Conservation (phyloP, 306 rosid genomes). For the Canavalia ensiformis region DNA sequence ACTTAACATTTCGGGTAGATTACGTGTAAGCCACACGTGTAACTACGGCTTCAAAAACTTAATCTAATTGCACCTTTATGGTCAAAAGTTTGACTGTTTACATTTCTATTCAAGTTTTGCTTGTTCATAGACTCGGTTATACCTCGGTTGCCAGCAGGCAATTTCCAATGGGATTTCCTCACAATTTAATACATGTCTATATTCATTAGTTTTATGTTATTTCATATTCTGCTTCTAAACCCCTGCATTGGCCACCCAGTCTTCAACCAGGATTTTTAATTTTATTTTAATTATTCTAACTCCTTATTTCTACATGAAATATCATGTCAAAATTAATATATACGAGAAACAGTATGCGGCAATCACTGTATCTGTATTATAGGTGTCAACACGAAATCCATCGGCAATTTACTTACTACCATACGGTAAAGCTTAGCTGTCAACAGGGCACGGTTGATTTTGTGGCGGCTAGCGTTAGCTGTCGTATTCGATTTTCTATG, state of each 20-base stretch:
- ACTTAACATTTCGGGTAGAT: constrained; percentile 45
- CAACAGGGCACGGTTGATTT: not conserved
- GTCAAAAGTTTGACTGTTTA: constrained; percentile 38
- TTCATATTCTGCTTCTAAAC: not conserved
- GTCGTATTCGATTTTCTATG: not conserved
- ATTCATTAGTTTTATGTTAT: no score
- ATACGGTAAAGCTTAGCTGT: not conserved
- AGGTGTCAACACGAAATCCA: not conserved
- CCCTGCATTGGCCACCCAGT: not conserved
- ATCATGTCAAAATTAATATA: not conserved
- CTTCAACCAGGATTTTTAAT: not conserved
- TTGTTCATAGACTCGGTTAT: not conserved
- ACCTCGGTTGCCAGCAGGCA: not conserved
- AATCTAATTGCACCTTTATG: not conserved
- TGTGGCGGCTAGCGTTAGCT: not conserved
- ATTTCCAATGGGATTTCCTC: not conserved
- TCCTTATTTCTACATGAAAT: not conserved
- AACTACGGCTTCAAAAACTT: not conserved
- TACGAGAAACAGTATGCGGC: not conserved
- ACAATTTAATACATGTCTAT: not conserved
- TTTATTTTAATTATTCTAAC: no score
- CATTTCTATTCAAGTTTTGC: not conserved
- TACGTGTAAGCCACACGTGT: constrained; percentile 34
- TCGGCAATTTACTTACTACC: not conserved
- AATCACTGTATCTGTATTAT: not conserved